Percentiles rank a stretch among this genome's conserved stretches.
These are phyloP conservation scores for Herpetomonas samuelpessoai DNA, from an alignment of 208 protist genomes.

Conservation along the genomic window DNA sequence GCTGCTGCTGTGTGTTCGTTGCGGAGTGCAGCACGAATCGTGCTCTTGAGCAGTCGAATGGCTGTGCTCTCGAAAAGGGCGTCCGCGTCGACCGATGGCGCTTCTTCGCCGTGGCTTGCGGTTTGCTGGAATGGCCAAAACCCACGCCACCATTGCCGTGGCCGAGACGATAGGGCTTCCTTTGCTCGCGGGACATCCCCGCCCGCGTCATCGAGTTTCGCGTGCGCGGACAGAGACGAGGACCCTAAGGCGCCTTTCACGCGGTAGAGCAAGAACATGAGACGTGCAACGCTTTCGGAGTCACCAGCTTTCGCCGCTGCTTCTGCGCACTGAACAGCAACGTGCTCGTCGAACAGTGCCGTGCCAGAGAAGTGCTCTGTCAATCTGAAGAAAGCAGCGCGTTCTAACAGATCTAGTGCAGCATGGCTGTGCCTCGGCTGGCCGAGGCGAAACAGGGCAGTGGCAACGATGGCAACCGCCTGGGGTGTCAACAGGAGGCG, in stretches of 20 bases:
- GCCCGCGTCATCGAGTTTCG: slow-evolving; percentile 10
- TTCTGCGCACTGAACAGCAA: slow-evolving; percentile 58
- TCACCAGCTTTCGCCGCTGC: slow-evolving; percentile 48
- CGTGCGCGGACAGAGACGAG: slow-evolving; percentile 20
- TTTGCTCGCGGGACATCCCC: neutral
- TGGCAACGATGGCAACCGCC: slow-evolving; percentile 30
- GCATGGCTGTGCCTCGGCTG: slow-evolving; percentile 11
- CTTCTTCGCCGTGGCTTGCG: neutral
- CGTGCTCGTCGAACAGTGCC: slow-evolving; percentile 35
- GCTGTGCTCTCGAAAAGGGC: slow-evolving; percentile 32
- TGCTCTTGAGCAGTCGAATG: slow-evolving; percentile 51
- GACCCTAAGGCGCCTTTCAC: slow-evolving; percentile 30
- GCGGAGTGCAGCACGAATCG: slow-evolving; percentile 42
- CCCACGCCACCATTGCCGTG: neutral
- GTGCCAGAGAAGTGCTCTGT: neutral
- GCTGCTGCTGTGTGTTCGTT: slow-evolving; percentile 2
- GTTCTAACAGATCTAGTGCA: slow-evolving; percentile 37
- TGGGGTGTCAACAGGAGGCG: slow-evolving; percentile 23
- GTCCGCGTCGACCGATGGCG: slow-evolving; percentile 8
- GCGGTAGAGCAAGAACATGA: slow-evolving; percentile 70
- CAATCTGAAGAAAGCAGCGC: slow-evolving; percentile 31
- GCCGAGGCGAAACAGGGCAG: slow-evolving; percentile 31
- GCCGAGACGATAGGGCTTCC: neutral
- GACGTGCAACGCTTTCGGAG: slow-evolving; percentile 52
- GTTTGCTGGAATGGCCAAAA: slow-evolving; percentile 6